A percentile compares a stretch with the other conserved stretches of the same genome.
Conservation (phyloP, 1,139 yeast genomes). For the Meyerozyma athensensis region DNA sequence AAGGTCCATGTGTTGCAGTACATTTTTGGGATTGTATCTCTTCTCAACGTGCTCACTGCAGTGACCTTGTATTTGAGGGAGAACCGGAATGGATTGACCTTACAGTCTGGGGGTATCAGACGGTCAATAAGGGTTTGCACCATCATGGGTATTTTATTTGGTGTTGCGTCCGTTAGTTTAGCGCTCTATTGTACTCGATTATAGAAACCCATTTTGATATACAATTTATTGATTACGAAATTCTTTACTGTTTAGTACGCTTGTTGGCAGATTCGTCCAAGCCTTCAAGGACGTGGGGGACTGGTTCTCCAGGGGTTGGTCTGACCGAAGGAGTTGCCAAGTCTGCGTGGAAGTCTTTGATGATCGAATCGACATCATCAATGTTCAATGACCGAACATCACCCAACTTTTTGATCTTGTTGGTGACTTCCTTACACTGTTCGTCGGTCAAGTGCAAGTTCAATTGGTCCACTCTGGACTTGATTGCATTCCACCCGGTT, state of each 20-base stretch:
- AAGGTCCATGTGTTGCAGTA: neutral
- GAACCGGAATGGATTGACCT: neutral
- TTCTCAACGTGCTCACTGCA: neutral
- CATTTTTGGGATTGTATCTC: neutral
- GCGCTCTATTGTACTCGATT: constrained; percentile 9
- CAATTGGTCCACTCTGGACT: constrained; percentile 95
- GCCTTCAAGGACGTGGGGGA: constrained; percentile 19
- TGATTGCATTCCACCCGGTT: constrained; percentile 99
- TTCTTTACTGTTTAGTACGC: constrained; percentile 9
- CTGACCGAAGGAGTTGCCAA: constrained; percentile 29
- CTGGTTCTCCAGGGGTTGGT: constrained; percentile 10
- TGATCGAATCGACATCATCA: constrained; percentile 96
- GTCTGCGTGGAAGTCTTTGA: constrained; percentile 86
- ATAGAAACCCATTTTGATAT: constrained; percentile 2
- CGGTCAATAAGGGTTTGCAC: neutral
- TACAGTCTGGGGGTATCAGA: neutral
- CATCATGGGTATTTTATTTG: neutral
- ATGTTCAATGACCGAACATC: constrained; percentile 92
- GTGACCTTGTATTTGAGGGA: neutral
- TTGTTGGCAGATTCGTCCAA: constrained; percentile 14
- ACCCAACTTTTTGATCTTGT: constrained; percentile 88
- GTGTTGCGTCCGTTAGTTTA: neutral
- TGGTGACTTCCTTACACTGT: constrained; percentile 92
- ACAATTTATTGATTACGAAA: too few relatives aligned
- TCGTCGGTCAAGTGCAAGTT: constrained; percentile 85